These are phyloP conservation scores for Cucurbita pepo DNA, from an alignment of 306 rosid species.

Conservation along the genomic window DNA sequence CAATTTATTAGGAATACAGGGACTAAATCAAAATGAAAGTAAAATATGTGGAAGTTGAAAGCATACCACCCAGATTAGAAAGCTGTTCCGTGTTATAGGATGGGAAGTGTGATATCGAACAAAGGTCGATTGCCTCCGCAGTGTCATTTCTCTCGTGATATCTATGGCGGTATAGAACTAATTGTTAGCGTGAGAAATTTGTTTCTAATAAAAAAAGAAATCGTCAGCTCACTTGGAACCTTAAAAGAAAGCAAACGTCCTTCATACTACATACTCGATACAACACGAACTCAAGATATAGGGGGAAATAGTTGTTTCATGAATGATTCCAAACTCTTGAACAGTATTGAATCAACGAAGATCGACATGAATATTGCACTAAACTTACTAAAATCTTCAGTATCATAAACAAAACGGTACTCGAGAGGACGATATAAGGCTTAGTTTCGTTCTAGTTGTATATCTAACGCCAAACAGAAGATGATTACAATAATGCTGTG, in stretches of 20 bases:
- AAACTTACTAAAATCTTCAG: not conserved
- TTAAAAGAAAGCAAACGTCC: not conserved
- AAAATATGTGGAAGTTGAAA: not conserved
- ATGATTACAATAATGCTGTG: not conserved
- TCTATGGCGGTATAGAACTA: slow-evolving; percentile 19
- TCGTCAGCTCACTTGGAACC: not conserved
- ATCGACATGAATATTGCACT: not conserved
- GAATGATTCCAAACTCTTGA: not conserved
- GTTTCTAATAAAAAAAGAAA: not conserved
- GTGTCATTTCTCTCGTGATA: slow-evolving; percentile 45
- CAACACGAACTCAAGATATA: not conserved
- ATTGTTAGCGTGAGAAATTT: slow-evolving; percentile 4
- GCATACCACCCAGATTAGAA: slow-evolving; percentile 75
- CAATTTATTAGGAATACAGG: not conserved
- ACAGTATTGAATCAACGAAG: not conserved
- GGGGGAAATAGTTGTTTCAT: not conserved
- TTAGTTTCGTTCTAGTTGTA: not conserved
- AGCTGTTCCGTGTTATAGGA: slow-evolving; percentile 32
- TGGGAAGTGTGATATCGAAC: slow-evolving; percentile 52
- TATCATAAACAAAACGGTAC: not conserved
- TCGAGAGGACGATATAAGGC: not conserved
- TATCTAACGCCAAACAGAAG: not conserved
- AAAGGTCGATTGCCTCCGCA: slow-evolving; percentile 77
- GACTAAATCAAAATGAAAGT: not conserved
- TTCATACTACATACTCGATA: not conserved